phyloP scores from a whole-genome alignment of 225 moss, liverwort and hornwort genomes.

The Bryoerythrophyllum caledonicum region DNA sequence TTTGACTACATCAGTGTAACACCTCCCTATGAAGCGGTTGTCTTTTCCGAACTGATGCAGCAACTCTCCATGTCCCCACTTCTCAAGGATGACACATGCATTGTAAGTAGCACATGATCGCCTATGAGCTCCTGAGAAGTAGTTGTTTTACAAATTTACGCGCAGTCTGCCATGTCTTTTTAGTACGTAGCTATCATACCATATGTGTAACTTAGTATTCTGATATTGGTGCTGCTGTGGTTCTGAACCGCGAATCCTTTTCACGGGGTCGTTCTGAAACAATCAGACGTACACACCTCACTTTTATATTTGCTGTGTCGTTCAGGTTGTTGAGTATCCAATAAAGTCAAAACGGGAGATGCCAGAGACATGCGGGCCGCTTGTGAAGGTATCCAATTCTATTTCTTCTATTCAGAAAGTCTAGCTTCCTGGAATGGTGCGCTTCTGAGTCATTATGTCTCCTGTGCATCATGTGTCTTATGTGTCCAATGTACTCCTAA shows the following conservation, averaged over 20 bases:
- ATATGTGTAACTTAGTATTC: neutral
- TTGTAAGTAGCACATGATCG: constrained; percentile 51
- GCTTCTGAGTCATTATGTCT: neutral
- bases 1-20: constrained; percentile 95
- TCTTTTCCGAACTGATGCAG: constrained; percentile 66
- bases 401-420: neutral
- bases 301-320: neutral
- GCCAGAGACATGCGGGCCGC: constrained; percentile 78
- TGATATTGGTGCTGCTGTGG: constrained; percentile 4
- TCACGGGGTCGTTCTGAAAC: constrained; percentile 5
- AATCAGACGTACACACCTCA: constrained; percentile 3
- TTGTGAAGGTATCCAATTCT: constrained; percentile 57
- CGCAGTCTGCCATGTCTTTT: neutral
- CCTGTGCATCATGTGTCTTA: neutral
- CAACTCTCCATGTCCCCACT: constrained; percentile 74
- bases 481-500: neutral
- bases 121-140: neutral
- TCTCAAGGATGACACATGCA: constrained; percentile 63
- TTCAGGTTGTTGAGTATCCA: constrained; percentile 90
- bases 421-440: neutral
- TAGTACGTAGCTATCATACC: neutral
- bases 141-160: neutral
- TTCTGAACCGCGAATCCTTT: neutral
- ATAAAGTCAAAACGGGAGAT: constrained; percentile 78
- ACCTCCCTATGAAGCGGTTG: constrained; percentile 96